Evolutionary conservation across 208 protist genomes (phyloP).

Genomic region (Leishmania lainsoni): DNA sequence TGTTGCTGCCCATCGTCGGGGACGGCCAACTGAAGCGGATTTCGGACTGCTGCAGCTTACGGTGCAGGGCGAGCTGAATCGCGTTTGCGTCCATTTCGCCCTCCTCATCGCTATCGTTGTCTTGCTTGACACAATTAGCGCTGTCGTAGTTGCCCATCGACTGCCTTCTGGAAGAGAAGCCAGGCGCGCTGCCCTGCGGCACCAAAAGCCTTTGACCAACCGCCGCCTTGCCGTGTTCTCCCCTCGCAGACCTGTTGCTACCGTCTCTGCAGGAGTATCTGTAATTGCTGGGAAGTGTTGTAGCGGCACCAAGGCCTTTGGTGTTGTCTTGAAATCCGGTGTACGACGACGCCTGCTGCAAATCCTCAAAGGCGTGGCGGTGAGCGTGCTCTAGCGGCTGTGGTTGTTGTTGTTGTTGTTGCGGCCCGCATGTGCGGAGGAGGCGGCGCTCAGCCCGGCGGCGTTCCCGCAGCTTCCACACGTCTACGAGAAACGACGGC

Average conservation of each 20-base stretch:
- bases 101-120: conserved; percentile 9
- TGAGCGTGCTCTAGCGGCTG: not conserved
- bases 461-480: conserved; percentile 39
- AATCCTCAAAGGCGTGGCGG: not conserved
- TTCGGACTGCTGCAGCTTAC: conserved; percentile 40
- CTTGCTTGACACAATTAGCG: not conserved
- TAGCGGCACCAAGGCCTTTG: not conserved
- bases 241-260: not conserved
- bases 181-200: not conserved
- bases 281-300: not conserved
- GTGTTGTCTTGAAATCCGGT: not conserved
- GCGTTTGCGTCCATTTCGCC: conserved; percentile 52
- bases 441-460: conserved; percentile 19
- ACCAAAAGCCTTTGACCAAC: not conserved
- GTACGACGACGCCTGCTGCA: not conserved
- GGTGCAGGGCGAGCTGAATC: conserved; percentile 67
- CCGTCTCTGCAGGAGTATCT: not conserved
- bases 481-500: conserved; percentile 79
- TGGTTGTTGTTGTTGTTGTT: conserved; percentile 18
- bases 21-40: conserved; percentile 23
- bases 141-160: not conserved
- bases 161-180: not conserved
- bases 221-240: not conserved
- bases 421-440: conserved; percentile 17
- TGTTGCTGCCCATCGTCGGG: not conserved